Evolutionary conservation across 352 stramenopile species (phyloP).

Genomic region (Phytopythium sindhum): DNA sequence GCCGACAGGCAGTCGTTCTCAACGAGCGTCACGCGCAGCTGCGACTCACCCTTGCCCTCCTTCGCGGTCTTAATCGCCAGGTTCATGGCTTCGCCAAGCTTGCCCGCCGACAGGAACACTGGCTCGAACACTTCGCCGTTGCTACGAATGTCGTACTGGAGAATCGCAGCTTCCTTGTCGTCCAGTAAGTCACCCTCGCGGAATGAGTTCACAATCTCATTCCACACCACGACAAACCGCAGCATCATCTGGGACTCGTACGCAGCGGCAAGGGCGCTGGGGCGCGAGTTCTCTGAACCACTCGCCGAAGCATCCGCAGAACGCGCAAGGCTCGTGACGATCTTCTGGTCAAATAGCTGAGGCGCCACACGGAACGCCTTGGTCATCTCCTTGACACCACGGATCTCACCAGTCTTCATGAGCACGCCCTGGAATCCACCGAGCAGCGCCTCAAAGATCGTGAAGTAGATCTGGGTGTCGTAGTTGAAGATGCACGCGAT

Average conservation of each 20-base stretch:
- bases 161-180: conserved; percentile 73
- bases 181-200: conserved; percentile 68
- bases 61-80: conserved; percentile 68
- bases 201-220: conserved; percentile 83
- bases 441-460: conserved; percentile 64
- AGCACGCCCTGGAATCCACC: conserved; percentile 61
- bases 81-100: conserved; percentile 73
- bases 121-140: conserved; percentile 85
- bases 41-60: conserved; percentile 75
- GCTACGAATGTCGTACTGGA: conserved; percentile 84
- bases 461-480: conserved; percentile 81
- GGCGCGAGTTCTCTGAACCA: conserved; percentile 38
- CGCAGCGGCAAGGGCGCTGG: conserved; percentile 41
- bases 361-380: conserved; percentile 74
- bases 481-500: conserved; percentile 80
- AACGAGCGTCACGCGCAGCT: conserved; percentile 71
- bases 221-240: conserved; percentile 79
- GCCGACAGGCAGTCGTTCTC: conserved; percentile 80
- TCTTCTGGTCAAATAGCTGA: conserved; percentile 77
- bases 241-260: conserved; percentile 84
- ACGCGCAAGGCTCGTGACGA: conserved; percentile 58
- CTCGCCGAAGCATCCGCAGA: conserved; percentile 48
- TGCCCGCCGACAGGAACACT: conserved; percentile 82
- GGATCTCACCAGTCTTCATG: conserved; percentile 77
- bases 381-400: conserved; percentile 63